These are phyloP conservation scores for Epichloe sibirici DNA, from an alignment of 2,329 filamentous ascomycete species.

Conservation along the genomic window DNA sequence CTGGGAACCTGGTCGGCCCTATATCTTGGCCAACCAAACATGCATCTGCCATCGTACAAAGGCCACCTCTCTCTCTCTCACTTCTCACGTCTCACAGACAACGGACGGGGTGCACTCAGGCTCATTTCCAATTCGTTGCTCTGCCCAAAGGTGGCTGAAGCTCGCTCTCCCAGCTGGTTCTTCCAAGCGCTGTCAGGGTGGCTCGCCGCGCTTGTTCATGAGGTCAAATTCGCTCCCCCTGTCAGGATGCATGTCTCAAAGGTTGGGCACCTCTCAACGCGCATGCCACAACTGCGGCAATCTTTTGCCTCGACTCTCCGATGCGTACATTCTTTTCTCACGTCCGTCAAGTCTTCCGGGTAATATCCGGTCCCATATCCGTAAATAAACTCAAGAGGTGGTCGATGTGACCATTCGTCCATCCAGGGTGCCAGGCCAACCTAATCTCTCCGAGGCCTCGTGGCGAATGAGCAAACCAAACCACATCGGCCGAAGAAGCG, in stretches of 20 bases:
- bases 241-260: not conserved
- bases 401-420: not conserved
- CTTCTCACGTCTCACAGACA: not conserved
- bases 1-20: conserved; percentile 1
- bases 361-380: not conserved
- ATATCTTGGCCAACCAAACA: conserved; percentile 1
- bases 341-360: not conserved
- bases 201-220: conserved; percentile 1
- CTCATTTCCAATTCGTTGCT: not conserved
- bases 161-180: not conserved
- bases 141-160: not conserved
- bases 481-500: not conserved
- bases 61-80: not conserved
- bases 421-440: not conserved
- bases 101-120: not conserved
- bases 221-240: not conserved
- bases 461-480: conserved; percentile 1
- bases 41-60: not conserved
- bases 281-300: not conserved
- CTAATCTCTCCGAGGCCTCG: not conserved
- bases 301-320: not conserved
- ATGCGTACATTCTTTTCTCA: not conserved
- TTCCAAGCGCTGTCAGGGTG: conserved; percentile 3
- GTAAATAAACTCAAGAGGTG: not conserved
- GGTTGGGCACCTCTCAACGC: not conserved